Evolutionary conservation across 148 eudicot genomes (phyloP).

Genomic region (Cornus controversa): DNA sequence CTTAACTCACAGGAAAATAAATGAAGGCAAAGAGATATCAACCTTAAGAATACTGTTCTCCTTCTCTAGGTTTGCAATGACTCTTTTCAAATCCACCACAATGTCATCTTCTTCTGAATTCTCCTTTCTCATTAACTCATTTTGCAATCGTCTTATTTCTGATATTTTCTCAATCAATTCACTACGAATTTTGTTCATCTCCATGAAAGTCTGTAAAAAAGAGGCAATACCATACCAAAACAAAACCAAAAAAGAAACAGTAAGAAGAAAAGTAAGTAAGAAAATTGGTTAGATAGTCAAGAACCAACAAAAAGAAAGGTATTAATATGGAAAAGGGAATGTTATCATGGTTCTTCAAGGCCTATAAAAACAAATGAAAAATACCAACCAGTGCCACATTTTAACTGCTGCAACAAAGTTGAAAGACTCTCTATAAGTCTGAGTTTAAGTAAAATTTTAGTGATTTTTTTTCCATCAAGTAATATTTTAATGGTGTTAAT

Average conservation of each 20-base stretch:
- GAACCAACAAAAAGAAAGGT: not conserved
- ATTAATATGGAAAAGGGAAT: not conserved
- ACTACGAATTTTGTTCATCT: conserved; percentile 46
- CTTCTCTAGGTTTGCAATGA: conserved; percentile 57
- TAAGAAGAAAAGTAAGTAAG: conserved; percentile 12
- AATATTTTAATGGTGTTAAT: not conserved
- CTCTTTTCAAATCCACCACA: conserved; percentile 48
- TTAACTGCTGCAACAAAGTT: not conserved
- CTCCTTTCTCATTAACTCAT: conserved; percentile 55
- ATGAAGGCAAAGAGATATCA: conserved; percentile 11
- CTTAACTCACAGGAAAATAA: too few relatives aligned
- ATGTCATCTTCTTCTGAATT: conserved; percentile 36
- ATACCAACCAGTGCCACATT: not conserved
- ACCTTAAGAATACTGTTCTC: conserved; percentile 78
- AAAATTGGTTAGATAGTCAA: conserved; percentile 16
- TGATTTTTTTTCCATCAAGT: not conserved
- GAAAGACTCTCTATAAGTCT: not conserved
- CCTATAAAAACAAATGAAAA: not conserved
- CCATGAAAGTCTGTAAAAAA: conserved; percentile 42
- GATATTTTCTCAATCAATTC: conserved; percentile 62
- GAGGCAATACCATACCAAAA: not conserved
- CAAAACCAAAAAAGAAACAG: too few relatives aligned
- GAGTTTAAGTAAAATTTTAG: not conserved
- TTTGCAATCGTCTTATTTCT: conserved; percentile 61
- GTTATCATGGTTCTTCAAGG: not conserved